Conservation (phyloP, 2,329 filamentous ascomycete species). For the Fonsecaea monophora region DNA sequence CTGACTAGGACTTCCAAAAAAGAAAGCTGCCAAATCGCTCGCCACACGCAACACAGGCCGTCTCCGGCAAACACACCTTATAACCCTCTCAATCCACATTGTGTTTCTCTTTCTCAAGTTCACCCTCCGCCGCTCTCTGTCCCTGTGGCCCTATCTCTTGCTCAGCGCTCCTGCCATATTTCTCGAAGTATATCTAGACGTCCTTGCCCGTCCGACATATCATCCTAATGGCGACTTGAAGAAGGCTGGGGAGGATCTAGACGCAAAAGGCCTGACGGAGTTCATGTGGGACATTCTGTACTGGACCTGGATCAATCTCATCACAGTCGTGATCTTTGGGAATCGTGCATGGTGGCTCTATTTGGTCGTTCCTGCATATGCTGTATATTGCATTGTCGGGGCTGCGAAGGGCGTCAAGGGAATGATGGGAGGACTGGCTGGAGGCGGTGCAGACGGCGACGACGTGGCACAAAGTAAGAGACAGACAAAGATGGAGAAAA, state of each 20-base stretch:
- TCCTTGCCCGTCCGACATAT: slow-evolving; percentile 78
- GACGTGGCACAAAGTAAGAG: slow-evolving; percentile 50
- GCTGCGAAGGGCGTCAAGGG: slow-evolving; percentile 55
- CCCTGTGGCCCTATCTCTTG: slow-evolving; percentile 70
- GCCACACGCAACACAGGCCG: slow-evolving; percentile 79
- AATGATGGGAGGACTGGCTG: slow-evolving; percentile 49
- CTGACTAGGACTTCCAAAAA: not conserved
- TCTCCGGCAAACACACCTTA: slow-evolving; percentile 81
- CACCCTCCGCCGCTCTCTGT: slow-evolving; percentile 67
- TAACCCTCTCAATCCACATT: slow-evolving; percentile 72
- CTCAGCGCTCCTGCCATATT: slow-evolving; percentile 76
- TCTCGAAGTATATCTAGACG: slow-evolving; percentile 86
- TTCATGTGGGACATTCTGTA: slow-evolving; percentile 98
- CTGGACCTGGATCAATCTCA: slow-evolving; percentile 83
- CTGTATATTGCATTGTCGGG: slow-evolving; percentile 54
- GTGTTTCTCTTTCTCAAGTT: slow-evolving; percentile 77
- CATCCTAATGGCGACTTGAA: slow-evolving; percentile 71
- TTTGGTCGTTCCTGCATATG: slow-evolving; percentile 57
- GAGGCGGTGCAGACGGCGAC: slow-evolving; percentile 48
- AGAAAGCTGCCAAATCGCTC: slow-evolving; percentile 63
- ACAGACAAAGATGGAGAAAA: slow-evolving; percentile 62
- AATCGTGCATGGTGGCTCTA: slow-evolving; percentile 78
- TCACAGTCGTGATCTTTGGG: slow-evolving; percentile 76
- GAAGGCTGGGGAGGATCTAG: slow-evolving; percentile 83
- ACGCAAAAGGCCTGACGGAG: slow-evolving; percentile 86